Evolutionary conservation across 23 red algal species (phyloP).

Genomic region (Gracilaria vermiculophylla): DNA sequence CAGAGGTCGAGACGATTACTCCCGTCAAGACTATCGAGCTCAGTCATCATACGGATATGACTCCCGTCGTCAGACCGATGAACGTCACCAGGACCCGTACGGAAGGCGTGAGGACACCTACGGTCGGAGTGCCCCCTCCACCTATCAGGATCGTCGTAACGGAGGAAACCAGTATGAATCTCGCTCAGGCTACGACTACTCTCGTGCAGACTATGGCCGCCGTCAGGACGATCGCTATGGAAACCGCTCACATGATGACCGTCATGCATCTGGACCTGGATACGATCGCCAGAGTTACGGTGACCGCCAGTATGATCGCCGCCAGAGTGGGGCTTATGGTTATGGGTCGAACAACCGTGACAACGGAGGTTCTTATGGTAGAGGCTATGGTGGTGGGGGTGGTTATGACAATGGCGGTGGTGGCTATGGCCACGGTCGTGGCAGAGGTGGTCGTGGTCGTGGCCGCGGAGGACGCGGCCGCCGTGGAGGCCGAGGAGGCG

Average conservation of each 20-base stretch:
- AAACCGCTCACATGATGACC: slow-evolving; percentile 19
- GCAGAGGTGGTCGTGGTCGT: slow-evolving; percentile 31
- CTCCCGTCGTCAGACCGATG: not conserved
- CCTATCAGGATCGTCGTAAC: not conserved
- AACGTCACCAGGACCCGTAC: slow-evolving; percentile 3
- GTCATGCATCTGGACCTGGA: not conserved
- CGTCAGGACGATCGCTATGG: slow-evolving; percentile 20
- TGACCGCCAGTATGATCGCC: slow-evolving; percentile 7
- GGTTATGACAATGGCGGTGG: slow-evolving; percentile 29
- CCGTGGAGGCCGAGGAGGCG: slow-evolving; percentile 30
- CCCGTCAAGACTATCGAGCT: slow-evolving; percentile 1
- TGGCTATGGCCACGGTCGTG: slow-evolving; percentile 2
- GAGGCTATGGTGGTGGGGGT: not conserved
- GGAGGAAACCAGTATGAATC: not conserved
- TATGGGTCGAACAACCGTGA: not conserved
- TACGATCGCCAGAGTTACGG: not conserved
- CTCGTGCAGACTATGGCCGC: slow-evolving; percentile 2
- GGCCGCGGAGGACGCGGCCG: slow-evolving; percentile 36
- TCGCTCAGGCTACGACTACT: slow-evolving; percentile 34
- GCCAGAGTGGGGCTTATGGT: not conserved
- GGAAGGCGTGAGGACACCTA: slow-evolving; percentile 19
- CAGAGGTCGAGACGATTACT: slow-evolving; percentile 14
- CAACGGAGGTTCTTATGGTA: not conserved
- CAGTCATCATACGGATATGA: slow-evolving; percentile 19
- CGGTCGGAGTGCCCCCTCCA: not conserved